Evolutionary conservation across 2,329 filamentous ascomycete genomes (phyloP), one percentile per base, ranked within the genome.

Genomic region (Fusarium beomiforme): DNA sequence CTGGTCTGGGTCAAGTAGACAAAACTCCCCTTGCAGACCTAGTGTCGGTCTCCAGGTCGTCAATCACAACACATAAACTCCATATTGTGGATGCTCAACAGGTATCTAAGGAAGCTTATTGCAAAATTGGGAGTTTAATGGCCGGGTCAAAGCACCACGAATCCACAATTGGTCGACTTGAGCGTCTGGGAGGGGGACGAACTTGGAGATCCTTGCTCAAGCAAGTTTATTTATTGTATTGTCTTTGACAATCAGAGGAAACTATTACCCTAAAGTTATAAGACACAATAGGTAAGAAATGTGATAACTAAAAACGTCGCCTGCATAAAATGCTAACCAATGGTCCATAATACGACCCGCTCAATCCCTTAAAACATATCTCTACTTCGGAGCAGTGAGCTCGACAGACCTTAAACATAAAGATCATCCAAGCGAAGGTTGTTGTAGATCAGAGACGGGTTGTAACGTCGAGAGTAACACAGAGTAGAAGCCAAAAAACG

Each of bases 61-160:
- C 44, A 59, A 66, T 42, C 61, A 66, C 60, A 66, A 66, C 63
- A 66, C 9, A 29, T 17, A 36, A 24, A 50, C 47, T 50, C 47
- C 59, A 59, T 34, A 60, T 21, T 41, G 61, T 66, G 63, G 63
- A 60, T 59, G 39, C 44, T 41, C 39, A n/a, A 41, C 55, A 9
- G 34, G 34, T 37, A 11, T 39, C 24, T 36, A 31, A 23, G 19
- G 41, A 50, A 37, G 47, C 36, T 57, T 62, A 66, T 60, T 31
- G 34, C n/a, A 33, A 65, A 43, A 56, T 55, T 66, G 64, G 44
- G 29, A 46, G 21, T 39, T 36, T 19, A 44, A 33, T 16, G 36
- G 56, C 36, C 46, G 53, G 39, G 50, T 67, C 61, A 51, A 23
- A 46, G 47, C 34, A 36, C 29, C 42, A 58, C 37, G 36, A 64